Base-by-base conservation (phyloP, 2,329 filamentous ascomycete genomes). In the Fusarium tricinctum region DNA sequence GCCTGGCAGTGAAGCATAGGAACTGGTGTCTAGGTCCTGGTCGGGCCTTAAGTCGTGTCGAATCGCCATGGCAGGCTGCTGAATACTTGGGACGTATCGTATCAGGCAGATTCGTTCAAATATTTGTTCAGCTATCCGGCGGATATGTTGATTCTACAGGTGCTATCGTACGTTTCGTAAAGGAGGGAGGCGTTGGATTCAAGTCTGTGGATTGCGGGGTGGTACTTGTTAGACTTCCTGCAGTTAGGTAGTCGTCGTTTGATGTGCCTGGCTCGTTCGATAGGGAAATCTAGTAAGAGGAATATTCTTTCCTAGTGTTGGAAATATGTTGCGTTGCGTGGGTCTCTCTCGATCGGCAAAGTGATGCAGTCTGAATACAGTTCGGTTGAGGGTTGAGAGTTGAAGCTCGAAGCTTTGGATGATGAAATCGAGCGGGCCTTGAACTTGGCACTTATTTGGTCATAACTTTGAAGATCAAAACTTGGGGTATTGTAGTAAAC, bases 1-100 rank as follows among this genome's bases (percentile, higher is more conserved):
- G 45, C 78, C 78, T 8, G 79, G 79, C 51, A 80, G 64, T 5
- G 73, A 49, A 23, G 76, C 74, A 59, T 80, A 80, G 14, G 71
- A 57, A 56, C 45, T 73, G 10, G 68, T 58, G 32, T 76, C 73
- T 14, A 71, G 65, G 47, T 76, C 76, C 49, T 71, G 63, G 26
- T 72, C 69, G 26, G 75, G 75, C 57, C 74, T 66, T 56, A 76
- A 44, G 23, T 75, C 61, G 57, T 78, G 78, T 43, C 60, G 58
- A 35, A 48, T 52, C 7, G 73, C 64, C 78, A 80, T 80, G 28
- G 7, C 35, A 38, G 33, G 26, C 38, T 35, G 26, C 20, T 33
- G 22, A 17, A 15, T 15, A 15, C 14, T 42, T 26, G 14, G 8
- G 28, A 13, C 23, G 8, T 28, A n/a, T 30, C 15, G 28, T 51